Evolutionary conservation across 163 green algal genomes (phyloP), one percentile per base, ranked within the genome.

Genomic region (Chlamydomonas reinhardtii): DNA sequence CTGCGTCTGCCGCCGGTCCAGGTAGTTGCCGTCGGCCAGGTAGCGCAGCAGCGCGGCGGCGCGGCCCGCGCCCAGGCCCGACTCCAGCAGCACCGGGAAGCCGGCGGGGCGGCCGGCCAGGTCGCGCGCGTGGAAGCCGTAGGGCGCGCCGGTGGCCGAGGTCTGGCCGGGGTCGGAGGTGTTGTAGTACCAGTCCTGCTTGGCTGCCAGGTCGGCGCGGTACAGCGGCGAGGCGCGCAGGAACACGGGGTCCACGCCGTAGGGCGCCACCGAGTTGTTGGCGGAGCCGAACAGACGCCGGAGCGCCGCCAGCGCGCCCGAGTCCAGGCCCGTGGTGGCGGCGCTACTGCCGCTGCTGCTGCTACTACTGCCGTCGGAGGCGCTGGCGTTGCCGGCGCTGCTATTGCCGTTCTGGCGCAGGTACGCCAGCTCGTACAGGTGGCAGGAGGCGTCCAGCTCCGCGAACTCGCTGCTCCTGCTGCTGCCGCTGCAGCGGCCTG

Each of bases 21-120:
- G 88, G 88, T 91, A 93, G 84, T 92, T 92, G 32, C 84, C 88
- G 31, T 93, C 90, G 35, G 75, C 35, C 71, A 93, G 84, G 81
- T 89, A 91, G 31, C 79, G 75, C 54, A 90, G 25, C 37, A 86
- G 66, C 12, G 64, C 31, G 0, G 52, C 48, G 27, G 84, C 76
- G 15, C 81, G 72, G 9, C 14, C 31, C 0, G 27, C 9, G 8
- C 74, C 72, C 59, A 92, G 76, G 25, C 68, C 61, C 0, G 25
- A 79, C 24, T 87, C 83, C 69, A 93, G 34, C 43, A 93, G 71
- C 66, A 93, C 77, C 4, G 90, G 90, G 82, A 92, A 93, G 73
- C 90, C 90, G 4, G 66, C 27, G 0, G 80, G 32, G 73, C 89
- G 91, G 65, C 88, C 87, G 25, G 76, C 31, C 79, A 93, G 69